Evolutionary conservation across 2,329 filamentous ascomycete genomes (phyloP), one percentile per base, ranked within the genome.

Genomic region (Exophiala sp.): DNA sequence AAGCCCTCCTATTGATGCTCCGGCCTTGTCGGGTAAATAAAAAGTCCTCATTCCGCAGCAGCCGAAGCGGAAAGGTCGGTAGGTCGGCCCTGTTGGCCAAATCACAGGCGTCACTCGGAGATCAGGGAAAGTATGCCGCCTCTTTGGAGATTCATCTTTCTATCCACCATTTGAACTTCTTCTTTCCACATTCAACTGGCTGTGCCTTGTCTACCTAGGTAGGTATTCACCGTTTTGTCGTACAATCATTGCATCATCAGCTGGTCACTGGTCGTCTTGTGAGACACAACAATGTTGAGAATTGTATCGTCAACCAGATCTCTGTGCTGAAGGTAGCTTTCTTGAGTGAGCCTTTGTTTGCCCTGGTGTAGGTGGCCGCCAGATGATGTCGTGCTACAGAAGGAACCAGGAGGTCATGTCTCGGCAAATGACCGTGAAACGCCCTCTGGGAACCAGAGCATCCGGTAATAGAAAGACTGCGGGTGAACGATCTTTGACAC

Each of bases 391-490:
- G 41, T 51, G 14, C 35, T 12, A 44, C 48, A 12, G 20, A 38
- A 34, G 14, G 8, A 18, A 20, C 11, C 40, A 33, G 34, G 10
- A 33, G 18, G 34, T 43, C 14, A 36, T 45, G 12, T 33, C 21
- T 51, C 29, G 48, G 24, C 34, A 36, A 50, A 18, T 34, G 33
- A 14, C 42, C 35, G 48, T 51, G 41, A 29, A 33, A 41, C 41
- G 24, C 42, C 18, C 7, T 32, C 18, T 45, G 7, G 14, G 16
- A 35, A 14, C 10, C 33, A 35, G 10, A 36, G 14, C 32, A 14
- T 21, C 39, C 38, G 32, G 35, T 43, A 51, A 51, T 51, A 45
- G 48, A n/a, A 39, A 18, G 40, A 38, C 32, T 44, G 41, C 32
- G n/a, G 10, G 8, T 45, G 24, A 14, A 38, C 44, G 32, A 34